Evolutionary conservation across 2,329 filamentous ascomycete genomes (phyloP), one percentile per base, ranked within the genome.

Genomic region (Teratosphaeria destructans): DNA sequence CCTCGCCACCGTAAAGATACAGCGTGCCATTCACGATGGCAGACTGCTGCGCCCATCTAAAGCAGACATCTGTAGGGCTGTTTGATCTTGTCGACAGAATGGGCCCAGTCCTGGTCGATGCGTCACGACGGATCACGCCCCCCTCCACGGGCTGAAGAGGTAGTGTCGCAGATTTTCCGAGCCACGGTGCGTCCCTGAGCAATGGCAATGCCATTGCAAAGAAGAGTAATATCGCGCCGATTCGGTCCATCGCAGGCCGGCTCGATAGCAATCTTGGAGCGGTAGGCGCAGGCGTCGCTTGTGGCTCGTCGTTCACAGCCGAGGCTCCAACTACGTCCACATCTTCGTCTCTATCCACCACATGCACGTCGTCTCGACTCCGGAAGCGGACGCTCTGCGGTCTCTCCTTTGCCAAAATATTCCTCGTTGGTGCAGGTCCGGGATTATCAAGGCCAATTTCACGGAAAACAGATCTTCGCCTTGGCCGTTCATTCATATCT

Each of bases 1-100:
- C 81, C 64, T 87, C 81, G 29, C 88, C 89, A 39, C 88, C 88
- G 65, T 90, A 92, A 58, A 90, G 81, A 70, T 89, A 92, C 3
- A 91, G 69, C 0, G 87, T 91, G 14, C 87, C 88, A 64, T 90
- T 90, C 16, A 92, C 79, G 39, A 88, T 70, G 3, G 88, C 84
- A 62, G 83, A 81, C 72, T 88, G 85, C 57, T 85, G 82, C 19
- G 81, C 81, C 85, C 85, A 89, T 70, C 86, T 76, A 58, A 80
- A 80, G 68, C 86, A 89, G 14, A 85, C 77, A 63, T 82, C 76
- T 2, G 81, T 83, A 2, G 79, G 74, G 63, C 77, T 83, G 61
- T 78, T 68, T 29, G 74, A 73, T 57, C 80, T 75, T 54, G 47
- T 61, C n/a, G 60, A 32, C 5, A 61, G 49, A 39, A 52, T 34